Conservation (phyloP, 2,329 filamentous ascomycete genomes). For the Graphium sp. region DNA sequence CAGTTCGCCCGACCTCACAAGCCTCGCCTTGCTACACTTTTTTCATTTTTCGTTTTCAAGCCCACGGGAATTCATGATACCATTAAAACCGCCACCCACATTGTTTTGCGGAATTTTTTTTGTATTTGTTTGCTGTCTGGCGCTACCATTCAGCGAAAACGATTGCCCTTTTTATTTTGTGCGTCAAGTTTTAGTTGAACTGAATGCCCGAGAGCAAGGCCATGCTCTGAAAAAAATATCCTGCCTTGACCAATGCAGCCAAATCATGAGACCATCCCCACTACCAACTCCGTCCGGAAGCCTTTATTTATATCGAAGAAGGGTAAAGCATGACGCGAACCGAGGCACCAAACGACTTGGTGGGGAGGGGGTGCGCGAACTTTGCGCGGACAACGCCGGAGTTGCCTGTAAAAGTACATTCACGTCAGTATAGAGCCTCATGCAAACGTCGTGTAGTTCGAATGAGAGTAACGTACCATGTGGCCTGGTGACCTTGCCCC, state of each 20-base stretch:
- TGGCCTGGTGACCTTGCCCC: slow-evolving; percentile 93
- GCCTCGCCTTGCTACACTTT: too few species aligned
- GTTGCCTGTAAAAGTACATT: slow-evolving; percentile 51
- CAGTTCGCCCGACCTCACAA: too few species aligned
- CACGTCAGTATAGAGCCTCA: too few species aligned
- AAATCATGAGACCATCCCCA: slow-evolving; percentile 45
- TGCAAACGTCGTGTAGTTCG: too few species aligned
- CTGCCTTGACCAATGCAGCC: slow-evolving; percentile 42
- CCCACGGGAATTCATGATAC: too few species aligned
- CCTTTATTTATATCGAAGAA: slow-evolving; percentile 73
- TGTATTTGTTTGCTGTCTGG: too few species aligned
- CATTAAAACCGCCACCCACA: too few species aligned
- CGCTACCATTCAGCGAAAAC: too few species aligned
- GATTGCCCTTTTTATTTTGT: too few species aligned
- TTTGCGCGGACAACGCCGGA: slow-evolving; percentile 95
- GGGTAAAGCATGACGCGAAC: slow-evolving; percentile 97
- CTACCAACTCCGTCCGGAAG: slow-evolving; percentile 42
- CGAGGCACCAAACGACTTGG: slow-evolving; percentile 90
- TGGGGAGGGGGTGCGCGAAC: slow-evolving; percentile 90
- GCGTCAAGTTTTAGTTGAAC: too few species aligned
- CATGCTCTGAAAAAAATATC: slow-evolving; percentile 33
- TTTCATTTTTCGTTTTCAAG: too few species aligned
- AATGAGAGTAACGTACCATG: slow-evolving; percentile 53
- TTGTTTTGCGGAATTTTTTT: too few species aligned
- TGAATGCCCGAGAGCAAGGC: slow-evolving; percentile 36